Percentiles rank a stretch among this genome's conserved stretches.
phyloP scores from a whole-genome alignment of 1,139 yeast species.

The Debaryomycetaceae sp. region DNA sequence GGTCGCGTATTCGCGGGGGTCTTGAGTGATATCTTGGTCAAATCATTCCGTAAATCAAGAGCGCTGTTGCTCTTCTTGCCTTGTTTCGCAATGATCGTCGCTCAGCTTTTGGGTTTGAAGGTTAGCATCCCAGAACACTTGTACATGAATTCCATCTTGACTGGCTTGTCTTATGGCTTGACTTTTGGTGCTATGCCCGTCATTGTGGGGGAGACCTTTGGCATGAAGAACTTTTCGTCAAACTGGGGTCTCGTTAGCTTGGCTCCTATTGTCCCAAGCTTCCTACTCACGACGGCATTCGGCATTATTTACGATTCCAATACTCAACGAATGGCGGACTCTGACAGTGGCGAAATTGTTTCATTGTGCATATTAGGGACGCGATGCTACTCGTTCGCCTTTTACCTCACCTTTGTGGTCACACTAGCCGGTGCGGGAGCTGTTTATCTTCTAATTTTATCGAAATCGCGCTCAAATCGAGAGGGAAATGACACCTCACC shows the following conservation, averaged over 20 bases:
- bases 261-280: constrained; percentile 44
- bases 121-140: constrained; percentile 19
- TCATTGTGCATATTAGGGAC: constrained; percentile 26
- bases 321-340: constrained; percentile 7
- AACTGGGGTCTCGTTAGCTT: constrained; percentile 49
- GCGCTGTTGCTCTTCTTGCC: constrained; percentile 39
- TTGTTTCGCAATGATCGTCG: constrained; percentile 23
- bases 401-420: constrained; percentile 18
- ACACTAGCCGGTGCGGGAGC: constrained; percentile 5
- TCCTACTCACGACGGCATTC: constrained; percentile 38
- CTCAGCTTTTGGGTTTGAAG: constrained; percentile 31
- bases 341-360: constrained; percentile 1
- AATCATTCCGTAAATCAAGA: constrained; percentile 30
- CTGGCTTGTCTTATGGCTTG: constrained; percentile 50
- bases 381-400: constrained; percentile 34
- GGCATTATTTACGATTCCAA: constrained; percentile 42
- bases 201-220: constrained; percentile 48
- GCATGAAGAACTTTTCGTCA: constrained; percentile 41
- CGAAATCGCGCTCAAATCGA: no score
- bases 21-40: constrained; percentile 39
- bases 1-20: constrained; percentile 46
- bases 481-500: no score
- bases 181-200: constrained; percentile 48
- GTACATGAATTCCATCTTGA: constrained; percentile 28
- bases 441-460: no score